Evolutionary conservation across 1,284 basidiomycete species (phyloP).

Genomic region (Phlebopus sp.): DNA sequence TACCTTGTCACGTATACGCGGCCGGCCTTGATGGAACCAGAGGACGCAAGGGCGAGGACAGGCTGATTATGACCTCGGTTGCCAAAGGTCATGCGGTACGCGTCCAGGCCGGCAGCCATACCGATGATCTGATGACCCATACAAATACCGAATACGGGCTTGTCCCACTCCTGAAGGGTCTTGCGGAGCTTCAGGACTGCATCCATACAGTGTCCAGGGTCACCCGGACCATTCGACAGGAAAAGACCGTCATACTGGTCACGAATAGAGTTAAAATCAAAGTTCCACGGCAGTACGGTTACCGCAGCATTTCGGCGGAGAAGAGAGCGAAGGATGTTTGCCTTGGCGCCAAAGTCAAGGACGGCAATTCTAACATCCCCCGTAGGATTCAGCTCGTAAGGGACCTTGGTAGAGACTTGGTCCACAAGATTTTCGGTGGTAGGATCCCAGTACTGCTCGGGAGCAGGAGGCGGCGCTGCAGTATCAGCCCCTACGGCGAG

Average conservation of each 20-base stretch:
- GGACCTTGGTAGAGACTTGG: conserved; percentile 83
- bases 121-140: conserved; percentile 99
- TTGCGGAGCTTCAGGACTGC: conserved; percentile 79
- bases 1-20: conserved; percentile 96
- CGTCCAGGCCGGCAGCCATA: conserved; percentile 93
- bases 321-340: conserved; percentile 93
- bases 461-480: conserved; percentile 54
- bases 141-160: conserved; percentile 96
- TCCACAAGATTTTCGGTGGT: conserved; percentile 90
- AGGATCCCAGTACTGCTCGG: conserved; percentile 89
- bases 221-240: conserved; percentile 95
- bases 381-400: conserved; percentile 86
- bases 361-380: conserved; percentile 93
- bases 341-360: conserved; percentile 96
- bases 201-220: conserved; percentile 87
- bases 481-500: conserved; percentile 83
- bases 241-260: conserved; percentile 97
- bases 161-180: conserved; percentile 86
- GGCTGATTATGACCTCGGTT: conserved; percentile 99
- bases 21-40: conserved; percentile 93
- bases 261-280: conserved; percentile 88
- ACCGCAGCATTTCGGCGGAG: conserved; percentile 89
- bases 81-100: conserved; percentile 96
- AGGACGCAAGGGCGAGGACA: conserved; percentile 87
- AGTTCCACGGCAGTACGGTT: conserved; percentile 97